These are phyloP conservation scores for Candida sp. DNA, from an alignment of 1,139 yeast species.

Conservation along the genomic window DNA sequence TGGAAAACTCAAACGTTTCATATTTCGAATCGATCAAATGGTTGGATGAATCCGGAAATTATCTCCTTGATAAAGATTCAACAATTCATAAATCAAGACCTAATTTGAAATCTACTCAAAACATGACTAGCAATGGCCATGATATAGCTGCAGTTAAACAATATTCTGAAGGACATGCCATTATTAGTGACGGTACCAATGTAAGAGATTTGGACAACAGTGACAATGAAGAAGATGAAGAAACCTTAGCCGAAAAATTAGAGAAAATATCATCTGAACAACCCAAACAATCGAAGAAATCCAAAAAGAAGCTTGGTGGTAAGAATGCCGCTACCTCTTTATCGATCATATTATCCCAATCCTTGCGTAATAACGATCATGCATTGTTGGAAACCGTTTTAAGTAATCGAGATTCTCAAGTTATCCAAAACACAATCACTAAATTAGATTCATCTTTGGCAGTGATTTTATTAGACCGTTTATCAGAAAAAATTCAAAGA, in stretches of 20 bases:
- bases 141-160: constrained; percentile 69
- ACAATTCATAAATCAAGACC: constrained; percentile 40
- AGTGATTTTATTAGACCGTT: constrained; percentile 69
- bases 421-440: constrained; percentile 70
- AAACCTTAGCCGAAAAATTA: constrained; percentile 60
- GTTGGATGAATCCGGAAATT: constrained; percentile 34
- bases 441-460: constrained; percentile 72
- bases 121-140: constrained; percentile 49
- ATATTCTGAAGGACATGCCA: constrained; percentile 70
- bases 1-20: constrained; percentile 66
- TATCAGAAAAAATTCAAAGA: constrained; percentile 82
- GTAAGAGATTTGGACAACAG: constrained; percentile 51
- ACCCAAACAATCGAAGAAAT: constrained; percentile 22
- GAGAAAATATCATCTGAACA: constrained; percentile 37
- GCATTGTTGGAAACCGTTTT: constrained; percentile 77
- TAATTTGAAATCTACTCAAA: constrained; percentile 29
- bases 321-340: constrained; percentile 58
- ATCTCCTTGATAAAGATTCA: constrained; percentile 18
- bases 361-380: constrained; percentile 70
- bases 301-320: constrained; percentile 21
- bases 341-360: constrained; percentile 65
- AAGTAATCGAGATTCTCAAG: constrained; percentile 66
- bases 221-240: constrained; percentile 33
- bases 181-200: constrained; percentile 64
- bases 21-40: constrained; percentile 61